Evolutionary conservation across 163 green algal genomes (phyloP), one percentile per base, ranked within the genome.

Genomic region (Chloroidium sp.): DNA sequence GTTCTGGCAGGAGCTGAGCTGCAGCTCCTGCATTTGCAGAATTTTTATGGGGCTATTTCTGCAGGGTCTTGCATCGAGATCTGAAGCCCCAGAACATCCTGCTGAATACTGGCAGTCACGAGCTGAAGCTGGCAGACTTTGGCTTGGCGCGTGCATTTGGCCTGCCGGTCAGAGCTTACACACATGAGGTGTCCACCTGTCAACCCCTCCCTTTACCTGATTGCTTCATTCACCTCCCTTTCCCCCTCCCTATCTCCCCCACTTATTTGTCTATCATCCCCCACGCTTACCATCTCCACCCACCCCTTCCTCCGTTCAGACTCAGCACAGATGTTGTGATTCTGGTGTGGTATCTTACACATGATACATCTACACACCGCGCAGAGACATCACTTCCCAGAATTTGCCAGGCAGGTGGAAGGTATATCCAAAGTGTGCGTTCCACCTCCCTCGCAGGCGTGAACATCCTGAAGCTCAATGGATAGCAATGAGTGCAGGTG

Each of bases 1-100:
- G 36, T 36, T 36, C 36, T 36, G 36, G 36, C 36, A 36, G 36
- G 36, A 36, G 36, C 36, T 36, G 36, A 36, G 36, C 36, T 36
- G 36, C 36, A 36, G 36, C 36, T 36, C 36, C 36, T 36, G 36
- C 36, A n/a, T 69, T 14, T 59, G 68, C 36, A 72, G 74, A 57
- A 6, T 14, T n/a, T 36, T 36, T 36, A 36, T 36, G 36, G 36
- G 36, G 36, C 36, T 36, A 36, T 36, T 59, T 64, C 4, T 81
- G 79, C 87, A 95, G 94, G 13, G 92, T 99, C 8, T 84, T 99
- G 67, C 96, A 99, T 82, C 89, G 96, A 0, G 96, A 99, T 82
- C 86, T 99, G 12, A 99, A 99, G 89, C 96, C 96, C 1, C 96
- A 99, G 83, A 99, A 99, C 86, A 88, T 99, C 72, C 90, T 99